A percentile compares a stretch with the other conserved stretches of the same genome.
phyloP scores from a whole-genome alignment of 2,329 filamentous ascomycete genomes.

The Diplodia sapinea region DNA sequence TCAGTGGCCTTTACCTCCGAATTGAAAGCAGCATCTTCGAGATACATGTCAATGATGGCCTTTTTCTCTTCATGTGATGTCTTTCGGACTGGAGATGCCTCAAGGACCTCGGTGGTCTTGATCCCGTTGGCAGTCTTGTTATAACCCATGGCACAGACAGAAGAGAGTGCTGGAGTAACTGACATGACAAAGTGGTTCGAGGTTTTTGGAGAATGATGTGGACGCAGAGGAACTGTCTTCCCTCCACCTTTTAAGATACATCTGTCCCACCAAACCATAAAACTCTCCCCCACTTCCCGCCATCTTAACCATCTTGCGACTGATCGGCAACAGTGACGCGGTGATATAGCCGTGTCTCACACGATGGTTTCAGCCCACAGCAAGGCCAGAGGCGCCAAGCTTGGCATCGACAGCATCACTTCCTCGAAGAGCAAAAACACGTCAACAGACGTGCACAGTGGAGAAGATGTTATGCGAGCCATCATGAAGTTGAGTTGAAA shows the following conservation, averaged over 20 bases:
- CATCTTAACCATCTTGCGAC: not conserved
- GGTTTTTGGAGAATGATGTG: no score
- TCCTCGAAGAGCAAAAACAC: not conserved
- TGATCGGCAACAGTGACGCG: slow-evolving; percentile 12
- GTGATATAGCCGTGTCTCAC: not conserved
- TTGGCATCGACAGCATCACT: not conserved
- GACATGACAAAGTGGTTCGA: no score
- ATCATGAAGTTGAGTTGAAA: no score
- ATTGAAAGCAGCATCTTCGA: not conserved
- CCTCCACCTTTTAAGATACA: no score
- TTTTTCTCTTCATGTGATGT: not conserved
- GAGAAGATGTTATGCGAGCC: not conserved
- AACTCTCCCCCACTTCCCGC: no score
- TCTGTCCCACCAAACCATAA: no score
- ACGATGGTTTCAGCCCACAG: no score
- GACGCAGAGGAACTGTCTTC: no score
- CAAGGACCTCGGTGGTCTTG: not conserved
- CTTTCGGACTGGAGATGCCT: not conserved
- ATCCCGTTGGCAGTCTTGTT: not conserved
- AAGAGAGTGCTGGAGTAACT: not conserved
- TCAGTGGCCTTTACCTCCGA: slow-evolving; percentile 79
- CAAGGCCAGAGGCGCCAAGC: no score
- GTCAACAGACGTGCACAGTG: not conserved
- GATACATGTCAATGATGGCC: not conserved
- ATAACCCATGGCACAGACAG: not conserved